Evolutionary conservation across 2,329 filamentous ascomycete genomes (phyloP), one percentile per base, ranked within the genome.

Genomic region (Podosphaera xanthii): DNA sequence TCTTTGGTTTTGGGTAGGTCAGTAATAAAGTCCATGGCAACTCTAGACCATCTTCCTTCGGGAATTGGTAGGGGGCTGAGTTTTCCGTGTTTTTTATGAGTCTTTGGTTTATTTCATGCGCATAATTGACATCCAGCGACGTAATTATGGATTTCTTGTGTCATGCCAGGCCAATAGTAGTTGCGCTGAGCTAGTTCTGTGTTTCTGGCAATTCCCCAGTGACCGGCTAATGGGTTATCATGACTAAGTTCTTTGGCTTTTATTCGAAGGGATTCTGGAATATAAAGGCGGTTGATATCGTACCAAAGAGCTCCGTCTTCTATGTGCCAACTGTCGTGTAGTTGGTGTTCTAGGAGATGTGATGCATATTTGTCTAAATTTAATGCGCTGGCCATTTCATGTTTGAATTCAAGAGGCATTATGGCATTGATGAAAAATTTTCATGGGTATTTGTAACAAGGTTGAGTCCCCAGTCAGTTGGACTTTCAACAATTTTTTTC

Each of bases 171-270:
- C 33, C 52, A 54, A 36, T 36, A 54, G 9, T 36, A 54, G 33
- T 54, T 54, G 4, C 50, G 30, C 34, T 34, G 31, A 14, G 50
- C 50, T 34, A 53, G 12, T 2, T 53, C 50, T 33, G 34, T 53
- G 3, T 2, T 36, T 36, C 52, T 54, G 3, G 52, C 52, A 1
- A 4, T 54, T 5, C 52, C 33, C 52, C 33, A 38, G 14, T 44
- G 40, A 12, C 40, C 40, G 10, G 40, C 40, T 6, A 44, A 14
- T 3, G 40, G 40, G 33, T 12, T 57, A 48, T 57, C 55, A 35
- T 57, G 55, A 22, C 40, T 57, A 14, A 57, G 55, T n/a, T 57
- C 40, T 33, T 57, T 57, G 22, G 55, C 55, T 48, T n/a, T 57
- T 33, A 57, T 57, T 34, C 55, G 55, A 34, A 57, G 40, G 10